Evolutionary conservation across 148 eudicot species (phyloP), one percentile per base, ranked within the genome.

Genomic region (Cornus controversa): DNA sequence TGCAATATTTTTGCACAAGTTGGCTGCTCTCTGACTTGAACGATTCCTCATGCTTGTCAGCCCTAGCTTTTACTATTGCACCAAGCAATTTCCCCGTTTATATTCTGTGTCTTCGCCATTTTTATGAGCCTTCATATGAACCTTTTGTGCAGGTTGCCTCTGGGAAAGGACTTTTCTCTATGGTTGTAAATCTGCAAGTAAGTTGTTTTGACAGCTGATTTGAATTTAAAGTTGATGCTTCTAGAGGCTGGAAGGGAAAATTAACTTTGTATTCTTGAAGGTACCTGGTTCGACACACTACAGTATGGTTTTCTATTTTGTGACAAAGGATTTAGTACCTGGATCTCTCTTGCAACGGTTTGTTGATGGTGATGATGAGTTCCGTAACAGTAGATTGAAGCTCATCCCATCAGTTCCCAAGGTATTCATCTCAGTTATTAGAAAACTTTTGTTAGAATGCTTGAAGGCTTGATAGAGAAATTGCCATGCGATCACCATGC

Each of bases 331-430:
- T 79, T 62, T 96, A 79, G 81, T 69, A 64, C 89, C 94, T 28
- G 98, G 99, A 73, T 93, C 99, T 73, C 97, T 96, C 67, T 72
- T 93, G 86, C 95, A 96, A 88, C 89, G 97, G 70, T 96, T 96
- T 87, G 99, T 96, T 69, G 97, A 96, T 83, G 98, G 99, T 71
- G 99, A 96, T 84, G 99, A 96, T 78, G 99, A 96, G 89, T 96
- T 96, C 79, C 95, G 99, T 69, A 96, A 90, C 75, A 92, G 92
- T 82, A 88, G 99, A 77, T 81, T 96, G 71, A 96, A 96, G 89
- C 93, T 96, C 70, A 96, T 96, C 64, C 99, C 99, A 50, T 92
- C 95, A 71, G 98, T 93, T 81, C 99, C 99, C 10, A 91, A 92
- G 99, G 99, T 96, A 91, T 72, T 36, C 70, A 23, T 75, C 18